These are phyloP conservation scores for Nakazawaea sp. DNA, from an alignment of 805 yeast genomes.

Conservation along the genomic window DNA sequence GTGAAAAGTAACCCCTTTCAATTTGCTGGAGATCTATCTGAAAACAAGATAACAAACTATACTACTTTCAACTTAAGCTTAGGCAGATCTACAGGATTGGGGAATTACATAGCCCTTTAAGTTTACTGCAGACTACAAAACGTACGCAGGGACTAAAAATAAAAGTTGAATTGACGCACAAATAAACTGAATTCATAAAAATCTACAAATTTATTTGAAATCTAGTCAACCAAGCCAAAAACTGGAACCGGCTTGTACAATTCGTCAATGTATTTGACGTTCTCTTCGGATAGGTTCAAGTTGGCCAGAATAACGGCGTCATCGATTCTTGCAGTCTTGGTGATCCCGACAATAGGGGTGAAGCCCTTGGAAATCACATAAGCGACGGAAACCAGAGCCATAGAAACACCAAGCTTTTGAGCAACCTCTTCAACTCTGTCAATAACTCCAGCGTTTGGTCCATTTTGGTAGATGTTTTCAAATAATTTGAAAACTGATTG, in stretches of 20 bases:
- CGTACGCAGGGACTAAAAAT: no score
- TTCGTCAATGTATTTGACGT: slow-evolving; percentile 30
- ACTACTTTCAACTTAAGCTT: background rate
- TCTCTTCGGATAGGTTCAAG: slow-evolving; percentile 31
- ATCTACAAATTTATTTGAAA: no score
- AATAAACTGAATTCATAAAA: no score
- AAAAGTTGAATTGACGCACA: no score
- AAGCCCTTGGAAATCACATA: slow-evolving; percentile 48
- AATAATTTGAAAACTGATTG: background rate
- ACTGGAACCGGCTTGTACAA: slow-evolving; percentile 21
- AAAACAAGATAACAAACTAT: background rate
- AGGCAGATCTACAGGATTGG: background rate
- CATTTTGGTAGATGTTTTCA: slow-evolving; percentile 14
- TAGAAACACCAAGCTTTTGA: slow-evolving; percentile 34
- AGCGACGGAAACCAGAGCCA: slow-evolving; percentile 49
- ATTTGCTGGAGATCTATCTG: no score
- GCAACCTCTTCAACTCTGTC: slow-evolving; percentile 51
- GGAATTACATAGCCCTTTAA: background rate
- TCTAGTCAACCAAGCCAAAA: background rate
- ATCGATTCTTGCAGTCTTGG: slow-evolving; percentile 41
- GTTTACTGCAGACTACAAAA: no score
- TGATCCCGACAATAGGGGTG: slow-evolving; percentile 50
- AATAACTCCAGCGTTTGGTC: slow-evolving; percentile 28
- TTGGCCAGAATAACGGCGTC: slow-evolving; percentile 40
- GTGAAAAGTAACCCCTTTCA: no score